Evolutionary conservation across 495 filamentous ascomycete genomes (phyloP).

Genomic region (Collariella sp.): DNA sequence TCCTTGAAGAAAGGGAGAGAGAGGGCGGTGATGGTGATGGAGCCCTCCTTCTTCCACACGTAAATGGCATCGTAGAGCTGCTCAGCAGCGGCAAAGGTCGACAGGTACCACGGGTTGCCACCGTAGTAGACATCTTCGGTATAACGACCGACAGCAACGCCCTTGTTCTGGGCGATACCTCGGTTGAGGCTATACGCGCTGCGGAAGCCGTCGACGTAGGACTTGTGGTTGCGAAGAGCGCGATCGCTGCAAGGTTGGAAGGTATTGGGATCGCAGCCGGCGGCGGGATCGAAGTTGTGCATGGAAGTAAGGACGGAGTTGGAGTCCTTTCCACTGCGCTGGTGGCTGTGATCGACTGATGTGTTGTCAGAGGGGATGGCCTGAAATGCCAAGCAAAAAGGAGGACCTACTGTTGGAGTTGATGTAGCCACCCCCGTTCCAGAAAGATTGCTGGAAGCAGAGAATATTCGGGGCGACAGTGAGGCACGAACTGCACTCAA

Average conservation of each 20-base stretch:
- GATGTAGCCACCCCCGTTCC: slow-evolving; percentile 48
- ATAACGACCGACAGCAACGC: slow-evolving; percentile 62
- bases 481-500: slow-evolving; percentile 38
- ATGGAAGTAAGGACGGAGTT: slow-evolving; percentile 55
- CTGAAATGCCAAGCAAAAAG: too few species aligned
- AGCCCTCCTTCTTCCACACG: slow-evolving; percentile 48
- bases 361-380: slow-evolving; percentile 5
- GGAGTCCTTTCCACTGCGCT: slow-evolving; percentile 52
- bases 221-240: slow-evolving; percentile 58
- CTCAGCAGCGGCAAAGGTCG: slow-evolving; percentile 56
- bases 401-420: slow-evolving; percentile 44
- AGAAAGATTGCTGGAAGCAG: slow-evolving; percentile 57
- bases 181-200: slow-evolving; percentile 50
- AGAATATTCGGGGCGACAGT: slow-evolving; percentile 50
- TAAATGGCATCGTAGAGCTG: slow-evolving; percentile 57
- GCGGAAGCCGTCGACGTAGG: slow-evolving; percentile 54
- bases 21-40: slow-evolving; percentile 42
- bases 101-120: slow-evolving; percentile 59
- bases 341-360: slow-evolving; percentile 31
- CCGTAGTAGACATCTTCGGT: slow-evolving; percentile 58
- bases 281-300: slow-evolving; percentile 53
- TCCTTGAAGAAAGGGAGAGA: slow-evolving; percentile 52
- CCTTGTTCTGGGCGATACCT: slow-evolving; percentile 38
- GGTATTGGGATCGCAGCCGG: slow-evolving; percentile 47
- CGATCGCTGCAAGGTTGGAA: slow-evolving; percentile 57